Base-by-base conservation (phyloP, 2,329 filamentous ascomycete genomes). In the Alternaria burnsii region DNA sequence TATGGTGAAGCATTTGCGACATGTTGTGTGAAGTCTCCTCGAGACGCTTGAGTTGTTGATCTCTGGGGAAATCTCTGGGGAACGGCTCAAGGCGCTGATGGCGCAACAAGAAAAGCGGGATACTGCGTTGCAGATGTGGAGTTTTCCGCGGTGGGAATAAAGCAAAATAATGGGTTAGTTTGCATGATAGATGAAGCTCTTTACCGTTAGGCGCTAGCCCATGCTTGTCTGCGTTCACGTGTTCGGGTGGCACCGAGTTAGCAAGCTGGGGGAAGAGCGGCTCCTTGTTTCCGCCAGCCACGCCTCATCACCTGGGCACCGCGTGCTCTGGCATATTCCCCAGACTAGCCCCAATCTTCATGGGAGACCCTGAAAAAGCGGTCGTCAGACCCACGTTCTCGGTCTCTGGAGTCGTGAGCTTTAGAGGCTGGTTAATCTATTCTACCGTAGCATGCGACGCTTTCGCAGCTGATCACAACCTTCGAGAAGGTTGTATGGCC, bases 391-490 rank as follows among this genome's bases (percentile, higher is more conserved):
- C 58, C 52, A 50, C 48, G 40, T 55, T 52, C 20, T 58, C 36
- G 55, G 61, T 66, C 46, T 28, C 41, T 59, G 55, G 58, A 53
- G 44, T 55, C 22, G 43, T 47, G 42, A 66, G 52, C 50, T 56
- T 44, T 64, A 59, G 55, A 65, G 38, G 42, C 55, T 56, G 64
- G 54, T 62, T 62, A 66, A 64, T 66, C 47, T 62, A 66, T 65
- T 62, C 64, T 65, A 56, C 62, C 61, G 64, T 65, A 66, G 59
- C 59, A 34, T 63, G 52, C 28, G 34, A 34, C 38, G 7, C 43
- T 30, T 22, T 26, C 28, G 30, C 55, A 58, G 50, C 38, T 62
- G 61, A 64, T 57, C 40, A 41, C 34, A 28, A 44, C 28, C 55
- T 66, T 65, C 58, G 47, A 53, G 59, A 66, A 62, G 43, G 28